Evolutionary conservation across 2,329 filamentous ascomycete species (phyloP), one percentile per base, ranked within the genome.

Genomic region (Phyllosticta paracitricarpa): DNA sequence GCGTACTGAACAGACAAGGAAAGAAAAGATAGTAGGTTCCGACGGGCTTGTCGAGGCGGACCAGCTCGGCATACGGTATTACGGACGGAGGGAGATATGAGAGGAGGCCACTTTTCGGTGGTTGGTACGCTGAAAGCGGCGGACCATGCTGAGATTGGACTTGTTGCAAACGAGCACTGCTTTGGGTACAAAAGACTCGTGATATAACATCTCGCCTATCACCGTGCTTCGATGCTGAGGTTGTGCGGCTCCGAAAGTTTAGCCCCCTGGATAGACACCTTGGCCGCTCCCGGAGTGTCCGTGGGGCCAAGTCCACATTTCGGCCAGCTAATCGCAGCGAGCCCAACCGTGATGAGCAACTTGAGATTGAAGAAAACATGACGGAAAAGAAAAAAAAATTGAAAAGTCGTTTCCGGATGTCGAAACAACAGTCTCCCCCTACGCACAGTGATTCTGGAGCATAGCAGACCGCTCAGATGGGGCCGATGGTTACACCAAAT

Each of bases 1-100:
- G 80, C 0, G 90, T 91, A 61, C 89, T 92, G 77, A 92, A 95
- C 12, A 94, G 78, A 69, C 90, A 93, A 28, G 90, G 91, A 68
- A 92, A 89, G 78, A 87, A 93, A 63, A 96, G 84, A 71, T 94
- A 94, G 76, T 91, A 89, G 1, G 89, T 89, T 54, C 91, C 91
- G 0, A 85, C 82, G 1, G 89, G 91, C 69, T 91, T 94, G 74
- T 94, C 87, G 56, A 95, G 78, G 56, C 91, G 87, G 68, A 89
- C 82, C 14, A 96, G 82, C 71, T 95, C 90, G 56, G 85, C 90
- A 69, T 94, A 95, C 1, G 90, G 91, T 2, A 94, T 79, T 79
- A 86, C 85, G 61, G 87, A 82, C 22, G 76, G 64, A 1, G 91
- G 91, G 2, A 95, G 78, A 58, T 79, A 73, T 2, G 89, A 87